A percentile compares a stretch with the other conserved stretches of the same genome.
Conservation (phyloP, 2,329 filamentous ascomycete genomes). For the Scytalidium sp. region DNA sequence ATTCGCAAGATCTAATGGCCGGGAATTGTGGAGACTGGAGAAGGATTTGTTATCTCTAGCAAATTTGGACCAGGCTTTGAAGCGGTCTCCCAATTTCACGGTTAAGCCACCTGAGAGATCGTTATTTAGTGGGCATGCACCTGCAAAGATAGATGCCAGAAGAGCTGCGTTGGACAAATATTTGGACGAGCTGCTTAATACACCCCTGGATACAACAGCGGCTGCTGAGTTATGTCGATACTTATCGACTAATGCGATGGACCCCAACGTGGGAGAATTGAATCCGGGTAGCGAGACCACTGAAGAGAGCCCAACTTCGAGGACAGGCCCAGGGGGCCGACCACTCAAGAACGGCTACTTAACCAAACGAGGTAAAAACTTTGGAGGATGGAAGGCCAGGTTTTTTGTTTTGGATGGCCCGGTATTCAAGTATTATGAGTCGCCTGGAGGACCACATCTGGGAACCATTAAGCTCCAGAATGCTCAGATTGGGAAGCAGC, state of each 20-base stretch:
- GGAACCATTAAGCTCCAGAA: conserved; percentile 90
- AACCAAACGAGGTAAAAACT: conserved; percentile 97
- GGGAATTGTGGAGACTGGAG: conserved; percentile 90
- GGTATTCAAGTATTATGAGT: conserved; percentile 85
- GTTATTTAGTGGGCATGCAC: conserved; percentile 88
- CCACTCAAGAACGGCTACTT: conserved; percentile 84
- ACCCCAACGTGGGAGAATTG: conserved; percentile 58
- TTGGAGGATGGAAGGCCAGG: conserved; percentile 94
- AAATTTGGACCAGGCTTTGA: conserved; percentile 79
- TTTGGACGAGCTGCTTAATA: conserved; percentile 81
- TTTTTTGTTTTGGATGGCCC: conserved; percentile 69
- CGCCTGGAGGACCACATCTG: conserved; percentile 83
- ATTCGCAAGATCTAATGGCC: conserved; percentile 69
- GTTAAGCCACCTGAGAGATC: conserved; percentile 79
- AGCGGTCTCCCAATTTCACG: conserved; percentile 67
- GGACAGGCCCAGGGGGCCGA: conserved; percentile 58
- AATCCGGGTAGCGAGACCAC: conserved; percentile 33
- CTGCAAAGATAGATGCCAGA: conserved; percentile 87
- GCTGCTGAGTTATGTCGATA: conserved; percentile 85
- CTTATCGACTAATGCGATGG: conserved; percentile 66
- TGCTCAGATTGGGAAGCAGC: conserved; percentile 92
- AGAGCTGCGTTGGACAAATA: conserved; percentile 79
- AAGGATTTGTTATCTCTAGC: conserved; percentile 82
- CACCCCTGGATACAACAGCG: conserved; percentile 71
- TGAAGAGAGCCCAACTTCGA: conserved; percentile 33